phyloP scores from a whole-genome alignment of 768 basidiomycete genomes.

The Chlorophyllum brunneum region DNA sequence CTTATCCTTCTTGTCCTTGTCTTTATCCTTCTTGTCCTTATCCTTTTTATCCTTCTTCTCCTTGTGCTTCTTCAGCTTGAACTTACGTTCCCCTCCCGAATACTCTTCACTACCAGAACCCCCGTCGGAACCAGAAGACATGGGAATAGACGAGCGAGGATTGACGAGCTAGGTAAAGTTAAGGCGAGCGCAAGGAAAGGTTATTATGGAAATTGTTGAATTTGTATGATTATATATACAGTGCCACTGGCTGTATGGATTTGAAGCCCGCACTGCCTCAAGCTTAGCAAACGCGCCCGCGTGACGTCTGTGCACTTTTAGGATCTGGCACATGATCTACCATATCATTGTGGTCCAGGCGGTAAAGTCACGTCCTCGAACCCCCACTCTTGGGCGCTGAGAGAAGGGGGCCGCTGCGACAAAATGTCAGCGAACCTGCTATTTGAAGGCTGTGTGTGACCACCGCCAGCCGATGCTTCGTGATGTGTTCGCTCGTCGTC shows the following conservation, averaged over 20 bases:
- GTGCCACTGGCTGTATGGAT: background rate
- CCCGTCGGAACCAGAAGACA: slow-evolving; percentile 3
- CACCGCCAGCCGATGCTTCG: background rate
- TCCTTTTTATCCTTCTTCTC: slow-evolving; percentile 24
- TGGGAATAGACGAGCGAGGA: slow-evolving; percentile 6
- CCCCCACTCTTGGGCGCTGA: slow-evolving; percentile 51
- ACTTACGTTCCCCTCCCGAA: background rate
- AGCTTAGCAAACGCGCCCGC: too few species aligned
- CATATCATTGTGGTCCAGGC: slow-evolving; percentile 26
- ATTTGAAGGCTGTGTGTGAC: background rate
- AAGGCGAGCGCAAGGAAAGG: too few species aligned
- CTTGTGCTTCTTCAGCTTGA: slow-evolving; percentile 15
- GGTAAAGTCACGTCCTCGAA: slow-evolving; percentile 48
- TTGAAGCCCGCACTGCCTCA: background rate
- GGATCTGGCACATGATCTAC: background rate
- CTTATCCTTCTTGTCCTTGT: slow-evolving; percentile 22
- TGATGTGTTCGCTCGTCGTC: slow-evolving; percentile 12
- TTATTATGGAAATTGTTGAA: background rate
- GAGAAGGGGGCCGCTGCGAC: slow-evolving; percentile 38
- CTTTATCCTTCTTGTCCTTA: slow-evolving; percentile 24
- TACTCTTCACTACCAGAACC: background rate
- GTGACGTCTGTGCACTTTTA: too few species aligned
- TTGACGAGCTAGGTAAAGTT: background rate
- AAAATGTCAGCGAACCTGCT: slow-evolving; percentile 19
- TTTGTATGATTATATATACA: background rate